Evolutionary conservation across 495 filamentous ascomycete species (phyloP).

Genomic region (Thermothielavioides terrestris): DNA sequence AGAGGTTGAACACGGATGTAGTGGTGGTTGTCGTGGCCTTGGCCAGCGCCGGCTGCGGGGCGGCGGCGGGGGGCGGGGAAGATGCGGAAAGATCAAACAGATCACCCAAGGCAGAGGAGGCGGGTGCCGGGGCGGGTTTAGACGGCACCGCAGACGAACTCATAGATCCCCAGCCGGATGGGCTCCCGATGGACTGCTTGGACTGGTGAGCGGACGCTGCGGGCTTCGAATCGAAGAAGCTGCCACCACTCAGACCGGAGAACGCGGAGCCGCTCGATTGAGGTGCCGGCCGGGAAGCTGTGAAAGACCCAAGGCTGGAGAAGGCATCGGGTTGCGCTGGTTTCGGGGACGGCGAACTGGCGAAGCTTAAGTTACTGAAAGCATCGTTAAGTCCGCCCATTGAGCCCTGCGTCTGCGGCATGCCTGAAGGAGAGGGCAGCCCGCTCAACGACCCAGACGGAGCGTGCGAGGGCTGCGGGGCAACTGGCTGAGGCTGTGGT

Average conservation of each 20-base stretch:
- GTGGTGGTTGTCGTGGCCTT: slow-evolving; percentile 31
- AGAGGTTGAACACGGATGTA: slow-evolving; percentile 75
- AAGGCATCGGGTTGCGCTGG: slow-evolving; percentile 56
- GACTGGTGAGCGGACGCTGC: slow-evolving; percentile 42
- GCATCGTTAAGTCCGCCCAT: slow-evolving; percentile 77
- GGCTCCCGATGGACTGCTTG: slow-evolving; percentile 40
- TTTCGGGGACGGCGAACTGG: slow-evolving; percentile 45
- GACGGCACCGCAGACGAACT: slow-evolving; percentile 40
- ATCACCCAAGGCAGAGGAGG: slow-evolving; percentile 53
- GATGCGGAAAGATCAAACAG: slow-evolving; percentile 66
- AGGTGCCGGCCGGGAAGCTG: slow-evolving; percentile 45
- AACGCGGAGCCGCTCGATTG: slow-evolving; percentile 47
- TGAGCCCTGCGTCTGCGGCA: slow-evolving; percentile 39
- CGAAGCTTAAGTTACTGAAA: slow-evolving; percentile 75
- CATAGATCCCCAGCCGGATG: slow-evolving; percentile 46
- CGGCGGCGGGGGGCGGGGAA: slow-evolving; percentile 34
- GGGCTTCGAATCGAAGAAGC: slow-evolving; percentile 73
- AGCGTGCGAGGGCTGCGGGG: slow-evolving; percentile 43
- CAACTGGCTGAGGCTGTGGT: slow-evolving; percentile 47
- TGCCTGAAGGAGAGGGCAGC: slow-evolving; percentile 41
- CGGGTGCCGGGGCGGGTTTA: slow-evolving; percentile 35
- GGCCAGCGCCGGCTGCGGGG: slow-evolving; percentile 38
- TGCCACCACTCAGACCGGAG: slow-evolving; percentile 52
- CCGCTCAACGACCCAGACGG: slow-evolving; percentile 43
- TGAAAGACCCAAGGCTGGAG: slow-evolving; percentile 57